Conservation (phyloP, 495 filamentous ascomycete genomes). For the Lindgomyces ingoldianus region DNA sequence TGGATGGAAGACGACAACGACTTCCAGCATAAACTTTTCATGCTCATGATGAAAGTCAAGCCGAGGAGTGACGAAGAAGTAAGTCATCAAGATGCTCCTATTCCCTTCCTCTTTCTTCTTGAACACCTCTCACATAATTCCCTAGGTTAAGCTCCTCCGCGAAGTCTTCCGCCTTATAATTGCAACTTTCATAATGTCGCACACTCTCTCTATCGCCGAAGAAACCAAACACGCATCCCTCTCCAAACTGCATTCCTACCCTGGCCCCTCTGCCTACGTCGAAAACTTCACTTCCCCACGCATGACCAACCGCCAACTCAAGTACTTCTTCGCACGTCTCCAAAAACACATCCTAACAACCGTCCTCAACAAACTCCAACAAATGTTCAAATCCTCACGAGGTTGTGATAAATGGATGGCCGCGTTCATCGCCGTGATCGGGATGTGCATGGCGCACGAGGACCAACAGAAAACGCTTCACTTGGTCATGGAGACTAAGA, state of each 20-base stretch:
- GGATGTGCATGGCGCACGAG: slow-evolving; percentile 45
- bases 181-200: slow-evolving; percentile 47
- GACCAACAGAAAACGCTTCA: slow-evolving; percentile 46
- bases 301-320: slow-evolving; percentile 48
- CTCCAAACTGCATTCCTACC: slow-evolving; percentile 29
- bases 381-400: slow-evolving; percentile 39
- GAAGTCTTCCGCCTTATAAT: slow-evolving; percentile 44
- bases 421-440: slow-evolving; percentile 43
- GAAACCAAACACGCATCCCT: slow-evolving; percentile 32
- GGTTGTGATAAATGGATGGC: slow-evolving; percentile 42
- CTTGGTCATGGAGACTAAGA: slow-evolving; percentile 40
- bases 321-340: slow-evolving; percentile 45
- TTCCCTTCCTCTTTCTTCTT: not conserved
- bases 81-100: slow-evolving; percentile 10
- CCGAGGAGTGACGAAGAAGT: slow-evolving; percentile 39
- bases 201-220: slow-evolving; percentile 43
- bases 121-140: not conserved
- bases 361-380: slow-evolving; percentile 45
- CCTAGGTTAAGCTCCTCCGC: slow-evolving; percentile 40
- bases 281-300: slow-evolving; percentile 39
- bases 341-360: slow-evolving; percentile 35
- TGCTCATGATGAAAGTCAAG: slow-evolving; percentile 39
- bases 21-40: slow-evolving; percentile 41
- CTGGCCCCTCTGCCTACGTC: slow-evolving; percentile 12
- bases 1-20: slow-evolving; percentile 42